These are phyloP conservation scores for Rhodosporidiobolus sp. DNA, from an alignment of 768 basidiomycete species.

Conservation along the genomic window DNA sequence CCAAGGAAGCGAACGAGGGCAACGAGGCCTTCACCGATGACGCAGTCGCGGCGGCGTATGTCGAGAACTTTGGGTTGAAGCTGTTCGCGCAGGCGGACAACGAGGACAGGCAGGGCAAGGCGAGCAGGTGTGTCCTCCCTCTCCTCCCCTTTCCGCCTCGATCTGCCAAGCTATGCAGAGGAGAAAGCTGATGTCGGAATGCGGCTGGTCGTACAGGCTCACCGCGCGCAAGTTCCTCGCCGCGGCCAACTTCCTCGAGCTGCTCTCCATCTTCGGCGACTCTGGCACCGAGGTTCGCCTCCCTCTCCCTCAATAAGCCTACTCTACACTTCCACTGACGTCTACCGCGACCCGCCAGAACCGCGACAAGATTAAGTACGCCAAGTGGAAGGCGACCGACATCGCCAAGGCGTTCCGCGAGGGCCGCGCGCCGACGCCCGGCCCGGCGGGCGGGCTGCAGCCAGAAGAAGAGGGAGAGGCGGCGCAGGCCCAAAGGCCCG, in stretches of 20 bases:
- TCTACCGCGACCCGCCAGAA: conserved; percentile 53
- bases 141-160: not conserved
- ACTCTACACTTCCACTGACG: too few relatives aligned
- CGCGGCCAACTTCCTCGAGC: conserved; percentile 89
- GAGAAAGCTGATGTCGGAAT: not conserved
- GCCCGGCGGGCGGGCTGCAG: conserved; percentile 60
- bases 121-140: conserved; percentile 61
- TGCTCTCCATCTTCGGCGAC: conserved; percentile 72
- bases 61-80: conserved; percentile 89
- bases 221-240: conserved; percentile 95
- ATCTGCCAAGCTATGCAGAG: not conserved
- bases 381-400: conserved; percentile 96
- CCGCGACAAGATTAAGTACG: conserved; percentile 83
- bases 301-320: not conserved
- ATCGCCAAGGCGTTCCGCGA: conserved; percentile 94
- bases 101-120: conserved; percentile 75
- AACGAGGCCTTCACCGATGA: conserved; percentile 82
- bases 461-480: conserved; percentile 24
- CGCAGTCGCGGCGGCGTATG: conserved; percentile 75
- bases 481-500: not conserved
- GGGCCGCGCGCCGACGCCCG: conserved; percentile 75
- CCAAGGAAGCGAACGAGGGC: conserved; percentile 70
- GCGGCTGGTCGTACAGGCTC: conserved; percentile 56
- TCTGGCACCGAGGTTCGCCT: conserved; percentile 57
- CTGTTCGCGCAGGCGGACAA: conserved; percentile 87